Base-by-base conservation (phyloP, 2,329 filamentous ascomycete species). In the Xylariaceae sp. region DNA sequence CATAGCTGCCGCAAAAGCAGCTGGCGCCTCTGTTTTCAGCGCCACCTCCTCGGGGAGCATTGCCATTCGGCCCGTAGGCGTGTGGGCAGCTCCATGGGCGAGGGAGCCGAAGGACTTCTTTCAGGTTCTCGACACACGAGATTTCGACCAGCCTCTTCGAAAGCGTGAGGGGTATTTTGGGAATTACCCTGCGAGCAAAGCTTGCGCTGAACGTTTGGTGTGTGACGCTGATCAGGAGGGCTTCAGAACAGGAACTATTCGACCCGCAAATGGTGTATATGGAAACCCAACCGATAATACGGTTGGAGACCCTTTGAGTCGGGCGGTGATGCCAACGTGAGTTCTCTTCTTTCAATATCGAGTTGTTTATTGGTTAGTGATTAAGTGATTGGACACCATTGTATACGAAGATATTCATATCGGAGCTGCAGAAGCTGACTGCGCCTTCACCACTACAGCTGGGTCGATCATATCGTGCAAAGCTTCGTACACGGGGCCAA, bases 241-340 rank as follows among this genome's bases (percentile, higher is more conserved):
- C 11, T 76, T 83, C 61, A 74, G 80, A 4, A 82, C 81, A 0
- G 81, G 81, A 17, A 76, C 75, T 63, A 80, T 83, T 57, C 73
- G 81, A 2, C 81, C 81, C 0, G 76, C 77, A 2, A 81, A 82
- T 62, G 78, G 78, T 2, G 75, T 83, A 10, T 83, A 83, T 60
- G 81, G 80, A 2, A 75, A 80, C 51, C 77, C 77, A 1, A 77
- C 73, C 2, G 77, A 82, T 64, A 77, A 77, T 42, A 74, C 78
- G 2, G 74, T 78, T 1, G 77, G 76, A 1, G 67, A 74, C 0
- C 77, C 78, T 51, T 66, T 82, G 45, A 71, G 69, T 17, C 71
- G 68, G 39, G 68, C 69, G 0, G 69, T 75, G 1, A 68, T 70
- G 53, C 76, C 77, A 7, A 76, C 76, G 71, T 83, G 71, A 77